Evolutionary conservation across 2,329 filamentous ascomycete genomes (phyloP), one percentile per base, ranked within the genome.

Genomic region (Lasiodiplodia hormozganensis): DNA sequence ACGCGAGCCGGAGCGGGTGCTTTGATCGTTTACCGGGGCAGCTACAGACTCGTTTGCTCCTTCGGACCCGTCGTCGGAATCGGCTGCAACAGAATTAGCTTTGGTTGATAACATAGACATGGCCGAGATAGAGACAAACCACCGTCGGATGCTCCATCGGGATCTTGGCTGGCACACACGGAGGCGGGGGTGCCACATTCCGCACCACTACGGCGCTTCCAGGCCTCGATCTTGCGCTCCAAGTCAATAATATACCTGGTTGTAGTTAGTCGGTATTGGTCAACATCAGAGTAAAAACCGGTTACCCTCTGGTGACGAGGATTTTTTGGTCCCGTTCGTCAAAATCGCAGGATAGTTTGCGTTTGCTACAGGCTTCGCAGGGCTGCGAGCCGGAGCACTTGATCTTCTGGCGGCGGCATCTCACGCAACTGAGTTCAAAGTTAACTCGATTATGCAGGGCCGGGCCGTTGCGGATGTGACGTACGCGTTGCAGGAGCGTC

Each of bases 241-340:
- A 76, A 67, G 51, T 75, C 74, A 12, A 73, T 71, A 12, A 76
- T 71, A 38, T 76, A 76, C n/a, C 75, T 76, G 58, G 31, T 16
- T 7, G 16, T 2, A n/a, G 6, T 23, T 14, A 40, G 11, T 18
- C 21, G 52, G 62, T 18, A 23, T 58, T 62, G 28, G 36, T 25
- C 1, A 23, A 10, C 8, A 4, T 40, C 28, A 49, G 25, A 43
- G 23, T 18, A 18, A 21, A 31, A 18, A 47, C 18, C 1, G 12
- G 21, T 56, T 71, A 76, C 74, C 74, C 74, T 71, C 75, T 71
- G 4, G 62, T 75, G 0, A 76, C 74, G 21, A 76, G 62, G n/a
- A 76, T 62, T 36, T 77, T 77, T n/a, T 74, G 74, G n/a, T 77
- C 74, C 62, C 74, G 70, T n/a, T 76, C 74, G 62, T 76, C 73